These are phyloP conservation scores for Teunomyces lycoperdinae DNA, from an alignment of 805 yeast genomes.

Conservation along the genomic window DNA sequence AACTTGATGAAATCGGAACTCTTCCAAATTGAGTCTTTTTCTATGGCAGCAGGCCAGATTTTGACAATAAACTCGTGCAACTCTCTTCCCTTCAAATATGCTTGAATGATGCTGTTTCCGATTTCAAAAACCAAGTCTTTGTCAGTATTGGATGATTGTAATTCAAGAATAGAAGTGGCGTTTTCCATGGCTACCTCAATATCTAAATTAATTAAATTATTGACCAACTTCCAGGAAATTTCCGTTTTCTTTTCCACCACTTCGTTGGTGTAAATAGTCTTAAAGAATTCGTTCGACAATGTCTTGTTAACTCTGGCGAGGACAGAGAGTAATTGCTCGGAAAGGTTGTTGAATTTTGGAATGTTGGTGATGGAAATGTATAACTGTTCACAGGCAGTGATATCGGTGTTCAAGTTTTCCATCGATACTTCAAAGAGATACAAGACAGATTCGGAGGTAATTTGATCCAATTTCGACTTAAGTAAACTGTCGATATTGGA, in stretches of 20 bases:
- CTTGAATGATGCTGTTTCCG: conserved; percentile 36
- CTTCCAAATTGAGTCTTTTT: conserved; percentile 20
- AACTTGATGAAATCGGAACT: conserved; percentile 25
- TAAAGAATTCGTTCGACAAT: conserved; percentile 51
- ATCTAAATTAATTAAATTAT: conserved; percentile 50
- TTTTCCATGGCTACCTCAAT: conserved; percentile 55
- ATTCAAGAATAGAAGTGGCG: conserved; percentile 29
- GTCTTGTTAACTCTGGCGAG: conserved; percentile 52
- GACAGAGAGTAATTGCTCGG: conserved; percentile 44
- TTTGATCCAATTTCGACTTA: conserved; percentile 12
- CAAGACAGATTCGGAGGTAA: conserved; percentile 10
- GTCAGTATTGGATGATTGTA: conserved; percentile 5
- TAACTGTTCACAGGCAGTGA: conserved; percentile 45
- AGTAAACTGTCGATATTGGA: conserved; percentile 30
- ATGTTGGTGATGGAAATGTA: conserved; percentile 39
- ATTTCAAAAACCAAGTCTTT: conserved; percentile 11
- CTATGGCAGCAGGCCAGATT: conserved; percentile 39
- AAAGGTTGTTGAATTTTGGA: conserved; percentile 31
- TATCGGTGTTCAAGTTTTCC: conserved; percentile 25
- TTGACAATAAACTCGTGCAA: conserved; percentile 43
- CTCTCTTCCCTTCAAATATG: conserved; percentile 59
- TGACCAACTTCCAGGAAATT: conserved; percentile 46
- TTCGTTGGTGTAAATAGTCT: conserved; percentile 34
- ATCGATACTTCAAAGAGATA: conserved; percentile 26
- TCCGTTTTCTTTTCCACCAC: conserved; percentile 12